Conservation (phyloP, 2,329 filamentous ascomycete species). For the Tolypocladium album region DNA sequence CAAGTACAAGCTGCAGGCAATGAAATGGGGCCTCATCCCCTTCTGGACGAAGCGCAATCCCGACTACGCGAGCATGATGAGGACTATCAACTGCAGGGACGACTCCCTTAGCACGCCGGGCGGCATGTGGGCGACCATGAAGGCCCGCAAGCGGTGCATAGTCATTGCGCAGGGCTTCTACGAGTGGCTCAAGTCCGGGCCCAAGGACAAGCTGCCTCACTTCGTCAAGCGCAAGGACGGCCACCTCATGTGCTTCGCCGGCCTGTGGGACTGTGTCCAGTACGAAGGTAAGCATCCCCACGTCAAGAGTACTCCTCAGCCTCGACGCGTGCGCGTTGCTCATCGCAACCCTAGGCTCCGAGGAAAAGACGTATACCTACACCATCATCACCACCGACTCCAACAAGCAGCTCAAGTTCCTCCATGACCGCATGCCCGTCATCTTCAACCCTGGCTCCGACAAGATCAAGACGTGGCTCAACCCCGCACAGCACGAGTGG, state of each 20-base stretch:
- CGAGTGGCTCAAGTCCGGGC: constrained; percentile 79
- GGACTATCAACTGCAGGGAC: constrained; percentile 90
- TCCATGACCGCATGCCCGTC: constrained; percentile 95
- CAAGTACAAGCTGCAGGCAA: constrained; percentile 75
- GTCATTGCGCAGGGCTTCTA: constrained; percentile 89
- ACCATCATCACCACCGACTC: constrained; percentile 88
- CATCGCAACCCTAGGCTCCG: constrained; percentile 11
- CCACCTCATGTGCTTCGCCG: constrained; percentile 77
- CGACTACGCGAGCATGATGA: constrained; percentile 66
- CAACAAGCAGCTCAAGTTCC: constrained; percentile 70
- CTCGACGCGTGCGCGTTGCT: neutral
- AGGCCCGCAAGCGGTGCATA: constrained; percentile 77
- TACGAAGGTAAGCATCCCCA: constrained; percentile 51
- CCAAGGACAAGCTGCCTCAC: constrained; percentile 73
- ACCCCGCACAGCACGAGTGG: constrained; percentile 65
- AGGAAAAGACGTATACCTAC: constrained; percentile 73
- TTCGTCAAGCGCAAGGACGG: constrained; percentile 76
- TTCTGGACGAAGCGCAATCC: constrained; percentile 86
- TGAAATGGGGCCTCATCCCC: constrained; percentile 93
- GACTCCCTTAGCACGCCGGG: constrained; percentile 67
- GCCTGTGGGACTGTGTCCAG: constrained; percentile 79
- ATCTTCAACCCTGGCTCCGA: constrained; percentile 70
- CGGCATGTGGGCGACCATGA: constrained; percentile 91
- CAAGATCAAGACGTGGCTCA: constrained; percentile 64
- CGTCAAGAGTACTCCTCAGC: neutral